Evolutionary conservation across 2,329 filamentous ascomycete genomes (phyloP).

Genomic region (Calonectria hongkongensis): DNA sequence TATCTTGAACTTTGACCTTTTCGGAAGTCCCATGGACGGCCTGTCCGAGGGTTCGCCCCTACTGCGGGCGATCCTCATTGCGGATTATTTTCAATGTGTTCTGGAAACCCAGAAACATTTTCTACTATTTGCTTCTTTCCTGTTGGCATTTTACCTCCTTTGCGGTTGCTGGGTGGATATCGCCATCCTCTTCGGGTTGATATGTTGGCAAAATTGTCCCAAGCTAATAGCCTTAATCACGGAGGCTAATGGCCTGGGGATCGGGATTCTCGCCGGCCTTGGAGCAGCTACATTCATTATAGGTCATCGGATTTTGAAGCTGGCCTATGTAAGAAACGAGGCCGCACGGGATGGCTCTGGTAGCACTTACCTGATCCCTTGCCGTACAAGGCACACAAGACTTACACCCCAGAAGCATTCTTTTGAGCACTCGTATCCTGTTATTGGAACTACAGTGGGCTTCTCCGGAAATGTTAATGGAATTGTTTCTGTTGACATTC

Average conservation of each 20-base stretch:
- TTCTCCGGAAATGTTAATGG: slow-evolving; percentile 73
- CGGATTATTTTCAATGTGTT: slow-evolving; percentile 49
- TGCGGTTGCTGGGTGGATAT: slow-evolving; percentile 52
- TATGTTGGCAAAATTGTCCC: slow-evolving; percentile 45
- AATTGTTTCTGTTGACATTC: slow-evolving; percentile 70
- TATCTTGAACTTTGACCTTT: slow-evolving; percentile 23
- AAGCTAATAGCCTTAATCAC: slow-evolving; percentile 25
- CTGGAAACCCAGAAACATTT: not conserved
- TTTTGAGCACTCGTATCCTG: slow-evolving; percentile 83
- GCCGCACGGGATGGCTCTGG: slow-evolving; percentile 21
- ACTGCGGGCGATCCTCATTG: slow-evolving; percentile 43
- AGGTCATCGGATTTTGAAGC: slow-evolving; percentile 15
- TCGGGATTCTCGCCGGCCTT: slow-evolving; percentile 26
- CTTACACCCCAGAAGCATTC: slow-evolving; percentile 80
- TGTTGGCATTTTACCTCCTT: slow-evolving; percentile 46
- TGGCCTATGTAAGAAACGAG: not conserved
- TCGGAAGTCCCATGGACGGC: slow-evolving; percentile 52
- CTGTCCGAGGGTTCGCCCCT: slow-evolving; percentile 52
- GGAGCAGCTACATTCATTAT: not conserved
- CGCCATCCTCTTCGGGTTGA: slow-evolving; percentile 50
- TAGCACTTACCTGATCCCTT: slow-evolving; percentile 77
- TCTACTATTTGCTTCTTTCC: slow-evolving; percentile 5
- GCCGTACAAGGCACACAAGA: slow-evolving; percentile 78
- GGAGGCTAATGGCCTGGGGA: slow-evolving; percentile 26
- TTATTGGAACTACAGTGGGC: slow-evolving; percentile 80